Conservation (phyloP, 2,329 filamentous ascomycete genomes). For the Saccharata proteae region DNA sequence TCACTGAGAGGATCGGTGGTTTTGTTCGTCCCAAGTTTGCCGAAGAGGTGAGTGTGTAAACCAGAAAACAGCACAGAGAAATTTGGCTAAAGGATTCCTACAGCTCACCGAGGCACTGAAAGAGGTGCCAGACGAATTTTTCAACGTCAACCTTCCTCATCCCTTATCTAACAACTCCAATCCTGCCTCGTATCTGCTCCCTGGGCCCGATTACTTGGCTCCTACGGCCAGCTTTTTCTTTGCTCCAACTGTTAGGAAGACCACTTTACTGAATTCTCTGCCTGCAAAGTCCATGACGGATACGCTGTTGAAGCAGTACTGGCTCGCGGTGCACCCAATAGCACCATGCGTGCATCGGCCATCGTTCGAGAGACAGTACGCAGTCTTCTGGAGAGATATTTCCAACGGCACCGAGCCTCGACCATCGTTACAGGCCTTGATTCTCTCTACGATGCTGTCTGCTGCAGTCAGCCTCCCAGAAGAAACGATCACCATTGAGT, state of each 20-base stretch:
- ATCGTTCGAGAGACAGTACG: constrained; percentile 53
- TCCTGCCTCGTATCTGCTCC: constrained; percentile 42
- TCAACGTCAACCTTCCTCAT: constrained; percentile 7
- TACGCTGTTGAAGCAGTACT: constrained; percentile 54
- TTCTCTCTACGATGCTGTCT: constrained; percentile 59
- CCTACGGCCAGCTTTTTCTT: constrained; percentile 59
- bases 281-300: constrained; percentile 48
- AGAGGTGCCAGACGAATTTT: constrained; percentile 14
- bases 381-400: constrained; percentile 53
- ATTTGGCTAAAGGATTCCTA: constrained; percentile 9
- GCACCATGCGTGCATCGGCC: constrained; percentile 56
- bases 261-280: constrained; percentile 44
- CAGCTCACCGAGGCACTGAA: constrained; percentile 21
- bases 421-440: constrained; percentile 52
- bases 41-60: constrained; percentile 47
- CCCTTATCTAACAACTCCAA: constrained; percentile 11
- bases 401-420: constrained; percentile 48
- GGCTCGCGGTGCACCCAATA: constrained; percentile 54
- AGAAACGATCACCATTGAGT: constrained; percentile 36
- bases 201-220: constrained; percentile 53
- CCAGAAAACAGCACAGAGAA: not conserved
- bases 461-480: constrained; percentile 55
- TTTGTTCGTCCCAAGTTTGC: constrained; percentile 57
- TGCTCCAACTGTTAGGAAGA: constrained; percentile 32
- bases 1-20: constrained; percentile 64